Evolutionary conservation across 2,329 filamentous ascomycete genomes (phyloP).

Genomic region (Ilyonectria robusta): DNA sequence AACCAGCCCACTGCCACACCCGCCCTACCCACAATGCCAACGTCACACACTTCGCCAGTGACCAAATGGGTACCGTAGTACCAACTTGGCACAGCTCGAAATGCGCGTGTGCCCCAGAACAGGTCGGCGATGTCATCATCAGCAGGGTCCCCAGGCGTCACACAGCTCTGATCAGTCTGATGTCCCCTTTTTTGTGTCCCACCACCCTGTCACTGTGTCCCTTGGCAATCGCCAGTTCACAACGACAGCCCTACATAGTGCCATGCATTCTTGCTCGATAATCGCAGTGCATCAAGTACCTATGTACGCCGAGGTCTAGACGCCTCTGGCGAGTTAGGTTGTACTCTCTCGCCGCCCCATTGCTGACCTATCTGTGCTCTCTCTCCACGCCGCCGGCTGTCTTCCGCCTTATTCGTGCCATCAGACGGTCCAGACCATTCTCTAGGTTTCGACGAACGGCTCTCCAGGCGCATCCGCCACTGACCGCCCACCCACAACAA

Average conservation of each 20-base stretch:
- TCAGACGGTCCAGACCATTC: constrained; percentile 20
- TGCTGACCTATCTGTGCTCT: constrained; percentile 4
- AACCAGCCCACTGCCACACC: constrained; percentile 18
- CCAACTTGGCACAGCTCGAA: constrained; percentile 7
- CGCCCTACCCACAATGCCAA: constrained; percentile 4
- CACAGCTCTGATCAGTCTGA: constrained; percentile 7
- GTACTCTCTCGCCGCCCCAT: not conserved
- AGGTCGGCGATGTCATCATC: constrained; percentile 20
- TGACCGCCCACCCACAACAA: constrained; percentile 20
- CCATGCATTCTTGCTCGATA: not conserved
- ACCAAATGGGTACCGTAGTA: constrained; percentile 8
- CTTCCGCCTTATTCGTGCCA: not conserved
- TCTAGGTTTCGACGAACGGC: constrained; percentile 27
- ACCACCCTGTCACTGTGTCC: not conserved
- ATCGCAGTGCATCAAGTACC: not conserved
- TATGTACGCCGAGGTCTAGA: constrained; percentile 9
- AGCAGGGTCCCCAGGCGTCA: constrained; percentile 4
- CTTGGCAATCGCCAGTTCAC: constrained; percentile 22
- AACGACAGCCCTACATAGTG: constrained; percentile 11
- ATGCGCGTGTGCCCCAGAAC: constrained; percentile 9
- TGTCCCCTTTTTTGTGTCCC: constrained; percentile 9
- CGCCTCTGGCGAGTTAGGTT: constrained; percentile 14
- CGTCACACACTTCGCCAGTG: constrained; percentile 20
- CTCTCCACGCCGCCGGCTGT: not conserved
- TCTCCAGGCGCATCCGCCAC: constrained; percentile 15